Evolutionary conservation across 345 rosid genomes (phyloP).

Genomic region (Jatropha curcas): DNA sequence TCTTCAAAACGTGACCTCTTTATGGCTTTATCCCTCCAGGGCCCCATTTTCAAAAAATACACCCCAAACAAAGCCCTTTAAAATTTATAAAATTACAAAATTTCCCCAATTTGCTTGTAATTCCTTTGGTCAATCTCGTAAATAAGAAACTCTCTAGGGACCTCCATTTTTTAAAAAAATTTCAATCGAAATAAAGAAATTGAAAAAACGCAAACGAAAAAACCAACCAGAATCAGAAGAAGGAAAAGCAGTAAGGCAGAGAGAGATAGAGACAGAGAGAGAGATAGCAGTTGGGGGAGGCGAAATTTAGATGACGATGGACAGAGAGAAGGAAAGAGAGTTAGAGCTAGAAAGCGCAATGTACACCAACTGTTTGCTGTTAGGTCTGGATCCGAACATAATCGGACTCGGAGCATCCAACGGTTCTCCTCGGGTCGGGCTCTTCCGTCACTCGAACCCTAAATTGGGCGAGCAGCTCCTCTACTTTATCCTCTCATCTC

Average conservation of each 20-base stretch:
- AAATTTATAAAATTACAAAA: neutral
- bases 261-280: conserved; percentile 61
- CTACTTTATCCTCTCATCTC: conserved; percentile 96
- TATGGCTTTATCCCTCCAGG: conserved; percentile 3
- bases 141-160: conserved; percentile 20
- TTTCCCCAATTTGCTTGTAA: neutral
- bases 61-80: neutral
- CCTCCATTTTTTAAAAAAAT: conserved; percentile 27
- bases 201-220: conserved; percentile 7
- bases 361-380: conserved; percentile 94
- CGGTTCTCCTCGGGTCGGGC: conserved; percentile 83
- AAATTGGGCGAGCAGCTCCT: conserved; percentile 99
- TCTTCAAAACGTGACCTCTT: conserved; percentile 7
- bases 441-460: conserved; percentile 98
- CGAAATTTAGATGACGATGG: conserved; percentile 81
- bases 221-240: conserved; percentile 27
- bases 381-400: conserved; percentile 90
- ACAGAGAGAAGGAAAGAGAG: conserved; percentile 99
- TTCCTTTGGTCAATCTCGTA: conserved; percentile 11
- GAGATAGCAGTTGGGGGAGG: conserved; percentile 32
- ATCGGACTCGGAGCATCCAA: conserved; percentile 88
- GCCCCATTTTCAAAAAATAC: conserved; percentile 6
- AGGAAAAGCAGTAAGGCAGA: conserved; percentile 22
- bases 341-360: conserved; percentile 98
- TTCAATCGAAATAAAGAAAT: conserved; percentile 10